Evolutionary conservation across 1,284 basidiomycete genomes (phyloP).

Genomic region (Ceratorhiza oryzae-sativae): DNA sequence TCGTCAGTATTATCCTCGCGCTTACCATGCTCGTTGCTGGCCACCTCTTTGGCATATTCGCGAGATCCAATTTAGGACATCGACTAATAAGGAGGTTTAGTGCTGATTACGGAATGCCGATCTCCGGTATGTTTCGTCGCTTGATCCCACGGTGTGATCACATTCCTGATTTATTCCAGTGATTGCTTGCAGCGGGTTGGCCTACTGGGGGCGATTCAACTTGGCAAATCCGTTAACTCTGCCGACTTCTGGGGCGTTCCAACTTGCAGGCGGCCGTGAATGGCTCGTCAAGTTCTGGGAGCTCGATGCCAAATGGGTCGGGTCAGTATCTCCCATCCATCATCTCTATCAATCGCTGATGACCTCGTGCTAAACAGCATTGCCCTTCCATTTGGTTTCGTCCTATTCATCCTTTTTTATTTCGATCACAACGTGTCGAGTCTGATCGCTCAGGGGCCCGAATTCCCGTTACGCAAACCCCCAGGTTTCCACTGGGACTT

Average conservation of each 20-base stretch:
- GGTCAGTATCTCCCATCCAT: conserved; percentile 75
- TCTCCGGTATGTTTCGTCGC: conserved; percentile 51
- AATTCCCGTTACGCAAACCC: conserved; percentile 90
- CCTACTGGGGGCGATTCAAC: conserved; percentile 85
- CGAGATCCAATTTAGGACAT: conserved; percentile 71
- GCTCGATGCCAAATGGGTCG: conserved; percentile 88
- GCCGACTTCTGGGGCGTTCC: conserved; percentile 72
- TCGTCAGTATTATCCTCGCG: conserved; percentile 79
- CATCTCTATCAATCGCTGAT: conserved; percentile 57
- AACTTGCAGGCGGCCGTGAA: conserved; percentile 72
- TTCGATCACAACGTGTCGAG: conserved; percentile 83
- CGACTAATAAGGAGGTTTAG: conserved; percentile 68
- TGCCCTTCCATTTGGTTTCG: conserved; percentile 59
- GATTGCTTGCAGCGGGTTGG: conserved; percentile 68
- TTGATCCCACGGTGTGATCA: neutral
- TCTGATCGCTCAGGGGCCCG: conserved; percentile 90
- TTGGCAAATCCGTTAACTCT: conserved; percentile 68
- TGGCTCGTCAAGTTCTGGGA: conserved; percentile 96
- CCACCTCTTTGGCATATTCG: conserved; percentile 74
- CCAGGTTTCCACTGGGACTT: conserved; percentile 67
- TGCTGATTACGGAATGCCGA: conserved; percentile 89
- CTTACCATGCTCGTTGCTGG: conserved; percentile 76
- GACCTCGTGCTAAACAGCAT: conserved; percentile 61
- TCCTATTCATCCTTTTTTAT: conserved; percentile 57
- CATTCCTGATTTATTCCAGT: conserved; percentile 53